phyloP scores from a whole-genome alignment of 2,329 filamentous ascomycete genomes.

The Colletotrichum sp. region DNA sequence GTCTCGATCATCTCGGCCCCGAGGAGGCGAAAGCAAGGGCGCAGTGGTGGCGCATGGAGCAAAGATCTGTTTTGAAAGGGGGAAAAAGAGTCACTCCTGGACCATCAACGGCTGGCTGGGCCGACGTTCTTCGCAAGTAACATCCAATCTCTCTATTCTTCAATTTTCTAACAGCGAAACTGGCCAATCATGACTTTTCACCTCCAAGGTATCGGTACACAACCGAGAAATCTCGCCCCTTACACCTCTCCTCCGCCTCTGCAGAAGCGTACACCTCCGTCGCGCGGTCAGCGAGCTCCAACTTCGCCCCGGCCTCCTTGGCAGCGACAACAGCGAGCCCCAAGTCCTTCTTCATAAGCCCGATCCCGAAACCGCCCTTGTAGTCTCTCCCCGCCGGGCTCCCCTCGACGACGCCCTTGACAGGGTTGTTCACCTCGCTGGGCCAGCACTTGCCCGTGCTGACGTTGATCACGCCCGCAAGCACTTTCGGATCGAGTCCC shows the following conservation, averaged over 20 bases:
- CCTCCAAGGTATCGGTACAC: conserved; percentile 75
- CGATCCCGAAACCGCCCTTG: conserved; percentile 76
- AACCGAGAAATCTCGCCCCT: conserved; percentile 80
- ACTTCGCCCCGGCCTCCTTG: conserved; percentile 66
- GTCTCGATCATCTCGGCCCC: not conserved
- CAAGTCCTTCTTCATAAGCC: conserved; percentile 83
- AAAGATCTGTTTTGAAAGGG: not conserved
- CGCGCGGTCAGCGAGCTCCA: conserved; percentile 69
- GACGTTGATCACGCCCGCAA: conserved; percentile 88
- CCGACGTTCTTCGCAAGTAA: not conserved
- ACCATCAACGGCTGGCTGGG: not conserved
- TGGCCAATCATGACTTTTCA: conserved; percentile 40
- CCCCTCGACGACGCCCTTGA: conserved; percentile 79
- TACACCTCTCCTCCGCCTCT: conserved; percentile 63
- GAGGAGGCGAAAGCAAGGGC: not conserved
- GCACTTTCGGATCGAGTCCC: conserved; percentile 65
- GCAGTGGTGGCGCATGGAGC: not conserved
- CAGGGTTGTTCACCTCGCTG: conserved; percentile 93
- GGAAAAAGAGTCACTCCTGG: not conserved
- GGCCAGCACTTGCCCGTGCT: conserved; percentile 97
- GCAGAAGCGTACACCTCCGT: conserved; percentile 71
- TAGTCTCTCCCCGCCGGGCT: conserved; percentile 81
- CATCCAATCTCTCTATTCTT: not conserved
- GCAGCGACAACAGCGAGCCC: conserved; percentile 76
- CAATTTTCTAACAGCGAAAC: not conserved